Evolutionary conservation across 441 rosid genomes (phyloP), one percentile per base, ranked within the genome.

Genomic region (Aleurites moluccanus): DNA sequence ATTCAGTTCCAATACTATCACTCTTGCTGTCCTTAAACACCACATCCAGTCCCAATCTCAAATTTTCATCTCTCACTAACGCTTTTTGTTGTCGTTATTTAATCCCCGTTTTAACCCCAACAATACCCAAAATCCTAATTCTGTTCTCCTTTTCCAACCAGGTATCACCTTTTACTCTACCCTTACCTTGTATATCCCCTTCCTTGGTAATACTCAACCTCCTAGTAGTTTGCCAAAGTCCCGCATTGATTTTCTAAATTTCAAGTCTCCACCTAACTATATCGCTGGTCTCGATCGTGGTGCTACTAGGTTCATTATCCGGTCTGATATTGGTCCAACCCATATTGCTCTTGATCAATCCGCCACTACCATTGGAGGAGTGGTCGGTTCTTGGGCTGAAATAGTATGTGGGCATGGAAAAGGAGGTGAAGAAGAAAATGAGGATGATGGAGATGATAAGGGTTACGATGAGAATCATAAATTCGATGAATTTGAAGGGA

Each of bases 241-340:
- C 64, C 96, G 95, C 27, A 88, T 90, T 15, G 97, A 93, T 23
- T 93, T 90, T 72, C 90, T 95, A 63, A 88, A 91, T 73, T 93
- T 95, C 6, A 93, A 86, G 82, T 97, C 97, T 6, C 95, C 94
- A 3, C 71, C 92, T 0, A 95, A 95, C 23, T 95, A 95, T 73
- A 98, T 95, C 9, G 98, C 97, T 23, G 98, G 97, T 20, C 83
- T 93, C 16, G 99, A 97, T 10, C 98, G 97, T 82, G 97, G 99
- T 20, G 98, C 99, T 45, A 92, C 99, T 0, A 93, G 99, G 0
- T 92, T 95, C 83, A 95, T 97, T 14, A 92, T 98, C 23, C 88
- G 97, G 1, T 95, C 98, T 2, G 97, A 92, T 84, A 95, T 95
- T 33, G 99, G 98, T 65, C 98, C 93, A 0, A 96, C 98, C 65